Percentiles rank a stretch among this genome's conserved stretches.
phyloP scores from a whole-genome alignment of 805 yeast species.

The Cyberlindnera euphorbiae region DNA sequence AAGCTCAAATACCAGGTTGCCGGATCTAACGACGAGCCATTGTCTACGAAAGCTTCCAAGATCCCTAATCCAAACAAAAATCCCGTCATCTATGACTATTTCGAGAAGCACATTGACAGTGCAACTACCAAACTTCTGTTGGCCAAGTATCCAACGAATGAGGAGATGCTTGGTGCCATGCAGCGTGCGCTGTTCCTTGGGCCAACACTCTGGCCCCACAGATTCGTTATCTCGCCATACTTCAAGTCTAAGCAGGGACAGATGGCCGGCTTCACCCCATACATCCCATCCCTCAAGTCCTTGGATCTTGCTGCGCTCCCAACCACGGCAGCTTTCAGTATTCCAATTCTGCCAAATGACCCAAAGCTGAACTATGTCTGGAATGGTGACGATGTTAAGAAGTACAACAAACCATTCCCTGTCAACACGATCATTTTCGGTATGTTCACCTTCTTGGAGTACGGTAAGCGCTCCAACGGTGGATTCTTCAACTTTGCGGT shows the following conservation, averaged over 20 bases:
- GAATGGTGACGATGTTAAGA: slow-evolving; percentile 15
- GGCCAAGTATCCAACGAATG: slow-evolving; percentile 18
- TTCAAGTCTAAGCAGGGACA: slow-evolving; percentile 10
- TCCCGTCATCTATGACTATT: slow-evolving; percentile 17
- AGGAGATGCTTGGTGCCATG: slow-evolving; percentile 18
- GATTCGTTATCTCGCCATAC: slow-evolving; percentile 19
- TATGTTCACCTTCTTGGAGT: slow-evolving; percentile 16
- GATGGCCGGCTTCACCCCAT: slow-evolving; percentile 16
- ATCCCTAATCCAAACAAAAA: slow-evolving; percentile 16
- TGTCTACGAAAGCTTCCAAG: slow-evolving; percentile 5
- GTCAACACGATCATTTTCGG: slow-evolving; percentile 20
- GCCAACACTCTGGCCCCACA: slow-evolving; percentile 22
- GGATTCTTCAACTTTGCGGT: slow-evolving; percentile 19
- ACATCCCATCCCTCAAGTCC: slow-evolving; percentile 17
- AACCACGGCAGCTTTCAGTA: slow-evolving; percentile 2
- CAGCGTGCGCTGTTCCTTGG: slow-evolving; percentile 22
- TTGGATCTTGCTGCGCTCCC: slow-evolving; percentile 10
- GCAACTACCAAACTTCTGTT: slow-evolving; percentile 15
- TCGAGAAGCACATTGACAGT: slow-evolving; percentile 17
- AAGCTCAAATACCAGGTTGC: slow-evolving; percentile 5
- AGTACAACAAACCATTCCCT: slow-evolving; percentile 10
- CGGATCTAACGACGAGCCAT: slow-evolving; percentile 12
- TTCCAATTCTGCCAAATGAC: slow-evolving; percentile 16
- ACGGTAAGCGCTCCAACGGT: slow-evolving; percentile 19
- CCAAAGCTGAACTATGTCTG: slow-evolving; percentile 16